Conservation (phyloP, 805 yeast species). For the Candida rishiriensis region DNA sequence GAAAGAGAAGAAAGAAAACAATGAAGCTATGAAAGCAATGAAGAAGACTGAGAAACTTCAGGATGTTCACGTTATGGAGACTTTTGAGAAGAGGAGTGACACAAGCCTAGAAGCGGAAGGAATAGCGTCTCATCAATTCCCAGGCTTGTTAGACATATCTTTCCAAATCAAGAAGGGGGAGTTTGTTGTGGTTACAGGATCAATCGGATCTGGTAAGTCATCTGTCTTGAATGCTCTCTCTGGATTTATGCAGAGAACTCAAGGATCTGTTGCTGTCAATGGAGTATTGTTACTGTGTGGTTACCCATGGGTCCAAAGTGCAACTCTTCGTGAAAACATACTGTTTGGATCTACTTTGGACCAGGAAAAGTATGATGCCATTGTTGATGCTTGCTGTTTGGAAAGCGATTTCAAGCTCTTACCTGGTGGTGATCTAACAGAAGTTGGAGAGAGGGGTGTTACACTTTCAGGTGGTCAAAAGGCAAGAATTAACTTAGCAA, state of each 20-base stretch:
- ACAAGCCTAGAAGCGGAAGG: constrained; percentile 31
- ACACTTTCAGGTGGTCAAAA: constrained; percentile 85
- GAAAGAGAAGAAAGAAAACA: constrained; percentile 3
- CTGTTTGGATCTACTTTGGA: constrained; percentile 54
- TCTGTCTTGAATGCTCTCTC: constrained; percentile 65
- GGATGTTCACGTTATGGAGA: background rate
- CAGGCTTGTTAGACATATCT: constrained; percentile 46
- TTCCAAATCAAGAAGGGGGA: constrained; percentile 57
- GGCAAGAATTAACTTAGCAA: constrained; percentile 73
- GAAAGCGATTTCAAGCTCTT: constrained; percentile 57
- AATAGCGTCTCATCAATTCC: constrained; percentile 20
- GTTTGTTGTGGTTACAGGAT: constrained; percentile 69
- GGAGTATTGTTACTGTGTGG: constrained; percentile 49
- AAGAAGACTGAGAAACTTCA: background rate
- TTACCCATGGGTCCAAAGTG: constrained; percentile 75
- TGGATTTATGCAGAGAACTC: constrained; percentile 55
- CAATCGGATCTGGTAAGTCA: constrained; percentile 79
- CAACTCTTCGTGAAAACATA: constrained; percentile 71
- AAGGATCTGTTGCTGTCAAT: constrained; percentile 47
- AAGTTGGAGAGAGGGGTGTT: constrained; percentile 82
- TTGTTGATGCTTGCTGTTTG: constrained; percentile 62
- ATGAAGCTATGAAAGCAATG: background rate
- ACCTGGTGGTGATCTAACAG: constrained; percentile 71
- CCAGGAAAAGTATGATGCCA: constrained; percentile 42
- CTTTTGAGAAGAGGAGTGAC: constrained; percentile 39